These are phyloP conservation scores for Sugiyamaella chiloensis DNA, from an alignment of 805 yeast genomes.

Conservation along the genomic window DNA sequence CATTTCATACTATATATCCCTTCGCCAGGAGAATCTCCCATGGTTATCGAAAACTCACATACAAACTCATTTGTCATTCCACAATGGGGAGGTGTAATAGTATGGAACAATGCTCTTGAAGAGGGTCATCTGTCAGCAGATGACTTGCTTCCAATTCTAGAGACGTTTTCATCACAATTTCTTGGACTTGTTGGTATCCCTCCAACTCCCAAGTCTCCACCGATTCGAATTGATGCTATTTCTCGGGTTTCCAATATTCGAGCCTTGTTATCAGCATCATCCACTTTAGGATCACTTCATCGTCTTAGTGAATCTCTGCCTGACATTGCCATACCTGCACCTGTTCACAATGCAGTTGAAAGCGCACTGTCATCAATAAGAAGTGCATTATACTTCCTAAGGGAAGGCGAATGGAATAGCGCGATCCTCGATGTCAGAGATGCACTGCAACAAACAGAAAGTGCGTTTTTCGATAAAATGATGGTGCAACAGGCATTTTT, in stretches of 20 bases:
- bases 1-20: slow-evolving; percentile 73
- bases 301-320: slow-evolving; percentile 66
- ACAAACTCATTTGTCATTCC: slow-evolving; percentile 72
- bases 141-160: slow-evolving; percentile 57
- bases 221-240: slow-evolving; percentile 61
- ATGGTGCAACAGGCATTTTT: slow-evolving; percentile 94
- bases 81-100: slow-evolving; percentile 82
- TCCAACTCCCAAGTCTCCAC: slow-evolving; percentile 52
- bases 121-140: slow-evolving; percentile 29
- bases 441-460: slow-evolving; percentile 61
- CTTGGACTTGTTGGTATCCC: slow-evolving; percentile 73
- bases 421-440: slow-evolving; percentile 43
- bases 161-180: slow-evolving; percentile 70
- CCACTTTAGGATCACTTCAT: slow-evolving; percentile 69
- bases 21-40: slow-evolving; percentile 44
- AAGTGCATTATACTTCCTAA: slow-evolving; percentile 36
- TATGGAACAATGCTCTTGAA: slow-evolving; percentile 41
- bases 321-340: slow-evolving; percentile 78
- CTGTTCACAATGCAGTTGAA: slow-evolving; percentile 58
- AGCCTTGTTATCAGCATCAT: slow-evolving; percentile 59
- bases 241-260: slow-evolving; percentile 56
- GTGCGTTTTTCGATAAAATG: slow-evolving; percentile 87
- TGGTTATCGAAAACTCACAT: slow-evolving; percentile 43
- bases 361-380: slow-evolving; percentile 46
- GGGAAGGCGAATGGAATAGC: slow-evolving; percentile 35